Conservation (phyloP, 805 yeast species). For the Candida nanaspora region DNA sequence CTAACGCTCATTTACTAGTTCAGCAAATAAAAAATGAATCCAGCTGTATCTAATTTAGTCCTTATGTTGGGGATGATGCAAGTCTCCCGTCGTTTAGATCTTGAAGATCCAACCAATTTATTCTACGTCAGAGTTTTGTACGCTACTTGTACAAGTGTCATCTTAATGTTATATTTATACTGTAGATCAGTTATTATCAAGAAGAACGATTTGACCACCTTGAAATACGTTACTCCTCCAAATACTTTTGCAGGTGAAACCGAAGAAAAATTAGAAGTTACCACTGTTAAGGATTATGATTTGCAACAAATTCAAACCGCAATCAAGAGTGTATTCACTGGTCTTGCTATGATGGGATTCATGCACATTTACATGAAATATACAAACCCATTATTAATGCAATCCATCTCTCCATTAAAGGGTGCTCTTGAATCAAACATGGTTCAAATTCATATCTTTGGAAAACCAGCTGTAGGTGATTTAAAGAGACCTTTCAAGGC, state of each 20-base stretch:
- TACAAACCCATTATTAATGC: slow-evolving; percentile 95
- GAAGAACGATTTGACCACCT: slow-evolving; percentile 85
- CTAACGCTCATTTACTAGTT: too few relatives aligned
- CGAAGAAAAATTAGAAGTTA: slow-evolving; percentile 69
- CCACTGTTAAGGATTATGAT: slow-evolving; percentile 94
- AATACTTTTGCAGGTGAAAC: slow-evolving; percentile 70
- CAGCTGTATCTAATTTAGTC: slow-evolving; percentile 78
- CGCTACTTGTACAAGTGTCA: slow-evolving; percentile 54
- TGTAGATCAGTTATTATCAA: slow-evolving; percentile 52
- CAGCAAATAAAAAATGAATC: slow-evolving; percentile 51
- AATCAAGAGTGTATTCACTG: slow-evolving; percentile 78
- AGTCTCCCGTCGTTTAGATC: slow-evolving; percentile 79
- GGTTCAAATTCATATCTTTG: slow-evolving; percentile 85
- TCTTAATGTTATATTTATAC: slow-evolving; percentile 60
- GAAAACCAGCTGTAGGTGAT: slow-evolving; percentile 77
- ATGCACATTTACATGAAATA: slow-evolving; percentile 97
- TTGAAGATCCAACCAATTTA: slow-evolving; percentile 73
- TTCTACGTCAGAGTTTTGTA: slow-evolving; percentile 72
- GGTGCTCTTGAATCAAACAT: slow-evolving; percentile 83
- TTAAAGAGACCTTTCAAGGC: slow-evolving; percentile 96
- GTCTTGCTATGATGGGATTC: slow-evolving; percentile 94
- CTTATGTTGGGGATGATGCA: slow-evolving; percentile 97
- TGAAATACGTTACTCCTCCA: slow-evolving; percentile 86
- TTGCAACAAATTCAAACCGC: slow-evolving; percentile 75
- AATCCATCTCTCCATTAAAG: slow-evolving; percentile 85